Conservation (phyloP, 2,329 filamentous ascomycete species). For the Alternaria atra region DNA sequence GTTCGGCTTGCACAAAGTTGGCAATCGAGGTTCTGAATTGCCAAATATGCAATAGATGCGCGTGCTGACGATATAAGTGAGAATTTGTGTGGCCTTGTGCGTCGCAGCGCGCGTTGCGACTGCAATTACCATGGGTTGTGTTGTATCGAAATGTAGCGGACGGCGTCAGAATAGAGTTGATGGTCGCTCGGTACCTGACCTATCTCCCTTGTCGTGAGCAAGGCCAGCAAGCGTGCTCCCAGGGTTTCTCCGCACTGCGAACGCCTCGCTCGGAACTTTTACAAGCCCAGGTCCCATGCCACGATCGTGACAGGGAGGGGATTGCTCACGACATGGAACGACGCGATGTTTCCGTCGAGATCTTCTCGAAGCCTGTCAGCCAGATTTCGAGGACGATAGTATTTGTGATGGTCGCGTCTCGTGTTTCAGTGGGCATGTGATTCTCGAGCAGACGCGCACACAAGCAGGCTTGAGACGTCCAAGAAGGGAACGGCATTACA, state of each 20-base stretch:
- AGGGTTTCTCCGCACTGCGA: constrained; percentile 52
- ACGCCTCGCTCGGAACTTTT: constrained; percentile 51
- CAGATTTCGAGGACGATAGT: constrained; percentile 7
- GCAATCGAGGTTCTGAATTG: constrained; percentile 17
- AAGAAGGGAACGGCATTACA: constrained; percentile 27
- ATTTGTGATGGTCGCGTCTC: constrained; percentile 32
- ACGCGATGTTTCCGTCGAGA: constrained; percentile 34
- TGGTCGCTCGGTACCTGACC: constrained; percentile 47
- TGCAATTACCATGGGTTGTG: constrained; percentile 8
- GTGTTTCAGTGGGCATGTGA: constrained; percentile 33
- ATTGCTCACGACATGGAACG: constrained; percentile 30
- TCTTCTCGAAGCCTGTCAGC: constrained; percentile 41
- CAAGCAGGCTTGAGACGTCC: constrained; percentile 32
- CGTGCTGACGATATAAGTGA: neutral
- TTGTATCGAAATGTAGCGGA: constrained; percentile 7
- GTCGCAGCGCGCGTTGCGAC: neutral
- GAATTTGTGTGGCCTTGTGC: constrained; percentile 5
- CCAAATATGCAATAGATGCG: neutral
- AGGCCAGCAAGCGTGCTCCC: constrained; percentile 45
- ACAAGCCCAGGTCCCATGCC: constrained; percentile 51
- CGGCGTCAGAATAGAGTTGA: constrained; percentile 50
- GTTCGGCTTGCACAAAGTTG: constrained; percentile 20
- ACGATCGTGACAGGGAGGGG: constrained; percentile 45
- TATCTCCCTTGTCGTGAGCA: constrained; percentile 48
- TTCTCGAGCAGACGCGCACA: constrained; percentile 22